Percentiles rank a stretch among this genome's conserved stretches.
phyloP scores from a whole-genome alignment of 139 green algal species.

The Zygnema circumcarinatum region DNA sequence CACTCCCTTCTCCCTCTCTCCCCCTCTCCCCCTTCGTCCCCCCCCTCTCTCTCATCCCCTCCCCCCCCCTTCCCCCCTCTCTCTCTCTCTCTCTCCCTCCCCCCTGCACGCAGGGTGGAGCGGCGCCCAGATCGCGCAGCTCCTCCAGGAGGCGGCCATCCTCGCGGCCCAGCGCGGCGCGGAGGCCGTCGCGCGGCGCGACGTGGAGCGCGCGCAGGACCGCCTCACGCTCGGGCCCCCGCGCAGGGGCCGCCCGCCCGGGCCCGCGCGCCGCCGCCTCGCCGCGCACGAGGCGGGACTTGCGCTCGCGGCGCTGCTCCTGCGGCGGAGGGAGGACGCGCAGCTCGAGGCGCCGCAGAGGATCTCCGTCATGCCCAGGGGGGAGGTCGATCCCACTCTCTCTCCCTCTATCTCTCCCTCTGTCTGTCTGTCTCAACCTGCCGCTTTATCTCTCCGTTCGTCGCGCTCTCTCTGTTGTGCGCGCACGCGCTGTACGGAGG shows the following conservation, averaged over 20 bases:
- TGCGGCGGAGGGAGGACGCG: slow-evolving; percentile 1
- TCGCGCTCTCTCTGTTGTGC: too few species aligned
- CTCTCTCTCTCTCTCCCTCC: neutral
- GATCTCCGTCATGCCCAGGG: slow-evolving; percentile 56
- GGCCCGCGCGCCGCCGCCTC: slow-evolving; percentile 15
- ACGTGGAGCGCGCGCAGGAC: slow-evolving; percentile 86
- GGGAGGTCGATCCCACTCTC: slow-evolving; percentile 27
- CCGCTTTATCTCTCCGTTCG: neutral
- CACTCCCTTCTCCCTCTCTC: neutral
- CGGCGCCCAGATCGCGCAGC: slow-evolving; percentile 92
- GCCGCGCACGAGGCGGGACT: slow-evolving; percentile 57
- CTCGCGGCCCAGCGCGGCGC: slow-evolving; percentile 70
- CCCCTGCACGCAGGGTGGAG: slow-evolving; percentile 15
- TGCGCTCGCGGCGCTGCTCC: slow-evolving; percentile 51
- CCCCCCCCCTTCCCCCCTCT: neutral
- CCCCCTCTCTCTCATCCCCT: neutral
- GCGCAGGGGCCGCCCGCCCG: neutral
- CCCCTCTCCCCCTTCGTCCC: slow-evolving; percentile 71
- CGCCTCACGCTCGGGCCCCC: slow-evolving; percentile 66
- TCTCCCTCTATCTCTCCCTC: slow-evolving; percentile 10
- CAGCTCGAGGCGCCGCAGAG: slow-evolving; percentile 53
- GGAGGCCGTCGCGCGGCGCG: slow-evolving; percentile 56
- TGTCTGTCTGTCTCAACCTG: neutral
- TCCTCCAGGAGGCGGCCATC: slow-evolving; percentile 94
- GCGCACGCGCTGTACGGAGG: too few species aligned